phyloP scores from a whole-genome alignment of 495 filamentous ascomycete genomes.

The Trichoderma gamsii region DNA sequence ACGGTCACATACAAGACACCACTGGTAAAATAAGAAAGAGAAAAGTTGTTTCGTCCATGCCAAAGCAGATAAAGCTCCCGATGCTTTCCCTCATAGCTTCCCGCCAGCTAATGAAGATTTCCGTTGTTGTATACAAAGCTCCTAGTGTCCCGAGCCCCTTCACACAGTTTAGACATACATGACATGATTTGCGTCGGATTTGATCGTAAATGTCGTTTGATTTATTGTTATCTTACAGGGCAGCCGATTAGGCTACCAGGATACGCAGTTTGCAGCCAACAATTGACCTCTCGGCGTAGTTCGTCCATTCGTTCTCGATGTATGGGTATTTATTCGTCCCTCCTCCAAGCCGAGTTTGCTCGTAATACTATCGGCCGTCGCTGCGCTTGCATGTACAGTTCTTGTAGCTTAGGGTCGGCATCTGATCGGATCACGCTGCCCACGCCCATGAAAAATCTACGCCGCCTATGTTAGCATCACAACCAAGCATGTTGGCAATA shows the following conservation, averaged over 20 bases:
- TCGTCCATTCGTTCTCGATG: not conserved
- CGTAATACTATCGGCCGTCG: slow-evolving; percentile 56
- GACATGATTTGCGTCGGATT: not conserved
- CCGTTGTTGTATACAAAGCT: not conserved
- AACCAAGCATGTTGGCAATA: slow-evolving; percentile 22
- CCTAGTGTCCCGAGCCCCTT: not conserved
- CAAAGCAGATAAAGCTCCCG: no score
- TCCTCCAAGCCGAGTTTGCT: slow-evolving; percentile 4
- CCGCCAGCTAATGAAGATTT: not conserved
- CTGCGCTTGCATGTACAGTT: slow-evolving; percentile 56
- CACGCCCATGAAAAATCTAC: slow-evolving; percentile 97
- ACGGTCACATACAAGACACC: not conserved
- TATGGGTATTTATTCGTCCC: not conserved
- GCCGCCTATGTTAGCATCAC: slow-evolving; percentile 5
- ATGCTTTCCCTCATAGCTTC: not conserved
- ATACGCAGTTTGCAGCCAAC: not conserved
- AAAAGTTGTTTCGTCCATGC: not conserved
- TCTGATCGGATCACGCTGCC: slow-evolving; percentile 92
- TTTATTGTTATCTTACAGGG: slow-evolving; percentile 10
- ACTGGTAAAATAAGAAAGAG: not conserved
- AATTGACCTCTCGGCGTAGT: not conserved
- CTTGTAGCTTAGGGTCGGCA: slow-evolving; percentile 52
- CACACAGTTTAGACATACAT: not conserved
- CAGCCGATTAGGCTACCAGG: not conserved
- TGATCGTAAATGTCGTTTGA: slow-evolving; percentile 5